Conservation (phyloP, 176 grass and related monocot genomes). For the Hordeum marinum region DNA sequence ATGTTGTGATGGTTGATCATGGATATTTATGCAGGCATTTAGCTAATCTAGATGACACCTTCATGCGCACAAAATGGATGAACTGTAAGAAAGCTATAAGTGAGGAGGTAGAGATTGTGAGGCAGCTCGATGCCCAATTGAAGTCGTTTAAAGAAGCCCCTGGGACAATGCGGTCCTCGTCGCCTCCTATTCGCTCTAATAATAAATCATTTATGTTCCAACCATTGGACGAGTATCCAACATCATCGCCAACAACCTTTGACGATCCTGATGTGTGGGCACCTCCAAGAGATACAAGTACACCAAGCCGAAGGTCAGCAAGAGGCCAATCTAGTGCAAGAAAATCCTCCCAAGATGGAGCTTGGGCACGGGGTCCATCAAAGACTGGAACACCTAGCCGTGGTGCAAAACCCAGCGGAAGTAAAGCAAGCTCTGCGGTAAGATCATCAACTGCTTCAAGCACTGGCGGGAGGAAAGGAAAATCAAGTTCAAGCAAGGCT, state of each 20-base stretch:
- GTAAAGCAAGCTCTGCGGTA: slow-evolving; percentile 40
- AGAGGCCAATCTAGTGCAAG: slow-evolving; percentile 50
- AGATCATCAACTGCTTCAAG: slow-evolving; percentile 54
- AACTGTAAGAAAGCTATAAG: slow-evolving; percentile 85
- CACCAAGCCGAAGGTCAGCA: slow-evolving; percentile 54
- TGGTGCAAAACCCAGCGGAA: slow-evolving; percentile 53
- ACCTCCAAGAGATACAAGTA: slow-evolving; percentile 58
- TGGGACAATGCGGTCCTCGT: slow-evolving; percentile 62
- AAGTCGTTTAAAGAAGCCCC: slow-evolving; percentile 71
- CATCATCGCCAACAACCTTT: slow-evolving; percentile 61
- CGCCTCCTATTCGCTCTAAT: slow-evolving; percentile 78
- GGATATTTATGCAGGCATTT: slow-evolving; percentile 58
- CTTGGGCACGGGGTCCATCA: slow-evolving; percentile 70
- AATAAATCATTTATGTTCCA: slow-evolving; percentile 91
- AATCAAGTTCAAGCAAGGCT: slow-evolving; percentile 60
- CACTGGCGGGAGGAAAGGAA: slow-evolving; percentile 65
- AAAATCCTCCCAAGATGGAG: slow-evolving; percentile 78
- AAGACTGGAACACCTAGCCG: slow-evolving; percentile 59
- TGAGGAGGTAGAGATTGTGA: slow-evolving; percentile 82
- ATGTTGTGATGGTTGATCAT: slow-evolving; percentile 12
- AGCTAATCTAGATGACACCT: slow-evolving; percentile 71
- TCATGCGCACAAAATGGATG: slow-evolving; percentile 69
- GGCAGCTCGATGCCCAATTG: slow-evolving; percentile 74
- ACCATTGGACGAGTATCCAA: slow-evolving; percentile 85
- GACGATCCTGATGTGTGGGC: slow-evolving; percentile 92